Base-by-base conservation (phyloP, 176 grass and related monocot species). In the Eleusine indica region DNA sequence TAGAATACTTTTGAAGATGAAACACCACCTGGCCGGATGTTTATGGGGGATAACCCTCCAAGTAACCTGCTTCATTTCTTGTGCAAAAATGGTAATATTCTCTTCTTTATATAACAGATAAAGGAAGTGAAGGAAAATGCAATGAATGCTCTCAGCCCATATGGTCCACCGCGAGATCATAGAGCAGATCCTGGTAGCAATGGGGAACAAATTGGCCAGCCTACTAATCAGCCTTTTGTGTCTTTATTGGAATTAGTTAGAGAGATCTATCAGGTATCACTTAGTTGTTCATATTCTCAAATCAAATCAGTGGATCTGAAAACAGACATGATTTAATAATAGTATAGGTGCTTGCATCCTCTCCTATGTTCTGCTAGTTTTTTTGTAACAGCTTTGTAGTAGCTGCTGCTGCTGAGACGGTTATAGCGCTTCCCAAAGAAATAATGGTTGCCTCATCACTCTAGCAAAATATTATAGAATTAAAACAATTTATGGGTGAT, bases 61-160 rank as follows among this genome's bases (percentile, higher is more conserved):
- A 64, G 53, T 41, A 76, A 30, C 71, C 76, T 38, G 58, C 46
- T 52, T 76, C 5, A 44, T 38, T 69, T 5, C 5, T 49, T 51
- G 12, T 70, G 35, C 42, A 68, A 75, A 76, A 70, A 72, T 3
- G 35, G 7, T 84, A 84, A 84, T 64, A 37, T 13, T 66, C 21
- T 87, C 22, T 74, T 54, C 73, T 87, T 82, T 54, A 54, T 54
- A 75, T 54, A 75, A 83, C 87, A 98, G 96, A 94, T 98, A 81
- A 98, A 95, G 73, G 93, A 98, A 91, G 88, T 95, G 30, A 98
- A 98, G 88, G 93, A 98, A 58, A 95, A 90, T 73, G 83, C 96
- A 81, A 98, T 98, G 96, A 91, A 61, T 85, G 75, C 87, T 18
- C 90, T 95, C 79, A 95, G 85, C 81, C 85, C 91, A 67, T 90